Base-by-base conservation (phyloP, 148 eudicot genomes). In the Vaccinium corymbosum region DNA sequence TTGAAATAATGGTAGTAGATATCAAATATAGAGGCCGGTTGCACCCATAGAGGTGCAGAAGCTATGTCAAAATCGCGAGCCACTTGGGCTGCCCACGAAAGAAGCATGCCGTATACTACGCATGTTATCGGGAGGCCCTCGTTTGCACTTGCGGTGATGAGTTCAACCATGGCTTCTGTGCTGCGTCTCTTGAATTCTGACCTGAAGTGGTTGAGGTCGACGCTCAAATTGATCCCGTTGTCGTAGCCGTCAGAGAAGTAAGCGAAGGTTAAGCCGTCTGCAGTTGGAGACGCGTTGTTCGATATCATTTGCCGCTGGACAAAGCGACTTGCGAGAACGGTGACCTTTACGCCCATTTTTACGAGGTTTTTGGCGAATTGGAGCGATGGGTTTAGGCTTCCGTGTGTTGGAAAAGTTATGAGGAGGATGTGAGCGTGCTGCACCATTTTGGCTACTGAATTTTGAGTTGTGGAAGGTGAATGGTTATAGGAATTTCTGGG, bases 301-400 rank as follows among this genome's bases (percentile, higher is more conserved):
- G 56, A 52, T 52, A 12, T 3, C 56, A 87, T 76, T 3, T 14
- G 81, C 7, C 52, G 53, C 8, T 74, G 82, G 85, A 85, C 88
- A 27, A 15, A 35, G 50, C 64, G 15, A 38, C 84, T 85, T 62
- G 90, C 88, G 80, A 87, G 85, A 2, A 89, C 81, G 75, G 92
- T 92, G 84, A 86, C 91, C 19, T 50, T 82, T 0, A 81, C 82
- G 16, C 87, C 83, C 49, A 77, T 51, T 29, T 82, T 85, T 14
- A 87, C 73, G 38, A 91, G 91, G 71, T 68, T 51, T 56, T 90
- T 88, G 86, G 92, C 89, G 13, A 90, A 83, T 79, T 90, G 93
- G 74, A 90, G 86, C 15, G 90, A 78, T 22, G 93, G 91, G 76
- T 91, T 91, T 71, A 88, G 81, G 79, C 89, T 90, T 75, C 93